Evolutionary conservation across 192 early-diverging fungal species (phyloP), one percentile per base, ranked within the genome.

Genomic region (Entomortierella chlamydospora): DNA sequence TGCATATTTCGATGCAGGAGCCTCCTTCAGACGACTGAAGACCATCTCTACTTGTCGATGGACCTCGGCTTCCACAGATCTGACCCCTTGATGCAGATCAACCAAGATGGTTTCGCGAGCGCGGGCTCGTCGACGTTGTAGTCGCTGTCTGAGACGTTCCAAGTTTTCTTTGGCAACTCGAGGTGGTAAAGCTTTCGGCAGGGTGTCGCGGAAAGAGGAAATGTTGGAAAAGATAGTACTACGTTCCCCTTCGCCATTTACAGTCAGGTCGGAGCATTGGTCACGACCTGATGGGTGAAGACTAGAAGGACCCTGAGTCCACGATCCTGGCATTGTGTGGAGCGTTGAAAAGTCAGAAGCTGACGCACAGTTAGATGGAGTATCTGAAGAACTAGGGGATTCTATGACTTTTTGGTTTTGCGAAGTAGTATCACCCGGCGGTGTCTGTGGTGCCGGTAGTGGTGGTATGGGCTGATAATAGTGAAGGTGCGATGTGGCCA

Each of bases 41-140:
- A 78, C 73, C 60, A 78, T 64, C 28, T 69, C 67, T 10, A 78
- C 73, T 23, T 69, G 66, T 52, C 61, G 60, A 42, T 78, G 73
- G 6, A 78, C 67, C 30, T 69, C 60, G 0, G 66, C 67, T 49
- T 78, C 72, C 1, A 74, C 64, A 22, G 37, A 18, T 22, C 61
- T 74, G 28, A 74, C 72, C 18, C 72, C 72, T 25, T 74, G 72
- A 54, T 74, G 72, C 2, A 74, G 20, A 55, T 74, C 72, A 26
- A 61, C 68, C n/a, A 77, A 30, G 23, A 77, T 62, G 4, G 64
- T 62, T 28, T 62, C 73, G 11, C 65, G 43, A 11, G 73, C 60
- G 22, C 65, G 58, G 20, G 61, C 64, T 3, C 66, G 73, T 8
- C 73, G 73, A n/a, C 20, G 49, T 31, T 68, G 64, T 37, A 77